Evolutionary conservation across 139 green algal genomes (phyloP).

Genomic region (Coelastrella sp.): DNA sequence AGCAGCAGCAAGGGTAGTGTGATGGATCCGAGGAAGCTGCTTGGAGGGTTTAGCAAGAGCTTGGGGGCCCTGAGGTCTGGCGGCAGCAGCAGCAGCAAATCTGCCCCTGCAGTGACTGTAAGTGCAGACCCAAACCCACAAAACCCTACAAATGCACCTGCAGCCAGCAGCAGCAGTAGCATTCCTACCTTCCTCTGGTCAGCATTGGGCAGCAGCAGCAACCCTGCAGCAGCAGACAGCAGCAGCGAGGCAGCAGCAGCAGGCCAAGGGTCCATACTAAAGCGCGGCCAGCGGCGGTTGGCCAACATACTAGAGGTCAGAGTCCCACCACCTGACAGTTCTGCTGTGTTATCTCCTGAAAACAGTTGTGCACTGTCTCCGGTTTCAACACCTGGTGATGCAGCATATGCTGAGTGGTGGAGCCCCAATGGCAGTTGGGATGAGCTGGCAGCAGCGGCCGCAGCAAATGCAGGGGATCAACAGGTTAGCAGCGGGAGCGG

Average conservation of each 20-base stretch:
- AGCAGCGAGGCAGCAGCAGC: not conserved
- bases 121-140: not conserved
- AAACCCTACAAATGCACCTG: not conserved
- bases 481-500: not conserved
- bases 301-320: slow-evolving; percentile 19
- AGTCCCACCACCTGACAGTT: slow-evolving; percentile 14
- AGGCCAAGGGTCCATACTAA: not conserved
- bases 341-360: not conserved
- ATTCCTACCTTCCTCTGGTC: slow-evolving; percentile 37
- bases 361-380: slow-evolving; percentile 20
- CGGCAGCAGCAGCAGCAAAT: slow-evolving; percentile 9
- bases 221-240: not conserved
- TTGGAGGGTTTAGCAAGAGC: slow-evolving; percentile 30
- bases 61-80: not conserved
- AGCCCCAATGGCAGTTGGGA: slow-evolving; percentile 21
- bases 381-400: slow-evolving; percentile 12
- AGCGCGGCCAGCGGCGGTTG: not conserved
- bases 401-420: slow-evolving; percentile 43
- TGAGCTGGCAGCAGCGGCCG: slow-evolving; percentile 7
- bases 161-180: not conserved
- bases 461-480: not conserved
- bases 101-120: not conserved
- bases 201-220: not conserved
- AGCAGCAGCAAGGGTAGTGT: slow-evolving; percentile 19
- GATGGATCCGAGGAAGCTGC: slow-evolving; percentile 1